Conservation (phyloP, 176 grass and related monocot species). For the Carex cristatella region DNA sequence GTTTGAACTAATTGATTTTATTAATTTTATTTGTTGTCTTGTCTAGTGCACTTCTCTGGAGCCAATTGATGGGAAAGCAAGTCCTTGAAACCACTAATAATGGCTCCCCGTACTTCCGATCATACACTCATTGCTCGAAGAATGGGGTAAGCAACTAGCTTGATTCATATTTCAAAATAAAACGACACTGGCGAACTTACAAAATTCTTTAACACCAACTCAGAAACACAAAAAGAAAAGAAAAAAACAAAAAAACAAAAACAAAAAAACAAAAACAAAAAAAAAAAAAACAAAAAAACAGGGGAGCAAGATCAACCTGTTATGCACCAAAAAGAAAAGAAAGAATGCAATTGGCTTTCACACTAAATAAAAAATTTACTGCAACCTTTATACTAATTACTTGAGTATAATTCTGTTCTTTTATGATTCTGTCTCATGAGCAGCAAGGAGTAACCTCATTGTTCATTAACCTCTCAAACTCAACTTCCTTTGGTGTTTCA, state of each 20-base stretch:
- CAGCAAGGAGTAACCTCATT: slow-evolving; percentile 44
- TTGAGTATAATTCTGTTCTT: not conserved
- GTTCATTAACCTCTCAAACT: slow-evolving; percentile 54
- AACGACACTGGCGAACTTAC: not conserved
- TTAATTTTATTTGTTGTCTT: not conserved
- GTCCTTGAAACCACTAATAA: slow-evolving; percentile 29
- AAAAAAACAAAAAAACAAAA: not conserved
- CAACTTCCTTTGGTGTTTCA: slow-evolving; percentile 43
- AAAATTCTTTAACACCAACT: not conserved
- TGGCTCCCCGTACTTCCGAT: slow-evolving; percentile 32
- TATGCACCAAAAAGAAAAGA: not conserved
- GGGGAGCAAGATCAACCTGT: not conserved
- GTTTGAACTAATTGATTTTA: not conserved
- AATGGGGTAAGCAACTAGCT: slow-evolving; percentile 20
- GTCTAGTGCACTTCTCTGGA: slow-evolving; percentile 44
- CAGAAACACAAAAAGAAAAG: not conserved
- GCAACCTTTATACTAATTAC: not conserved
- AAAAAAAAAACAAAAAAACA: not conserved
- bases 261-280: not conserved
- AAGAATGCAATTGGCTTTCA: not conserved
- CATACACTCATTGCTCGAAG: slow-evolving; percentile 61
- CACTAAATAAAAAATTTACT: not conserved
- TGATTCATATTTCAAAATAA: slow-evolving; percentile 3
- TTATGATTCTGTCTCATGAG: not conserved
- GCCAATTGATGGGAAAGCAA: slow-evolving; percentile 37